Base-by-base conservation (phyloP, 2,329 filamentous ascomycete genomes). In the Sclerotinia spermophila region DNA sequence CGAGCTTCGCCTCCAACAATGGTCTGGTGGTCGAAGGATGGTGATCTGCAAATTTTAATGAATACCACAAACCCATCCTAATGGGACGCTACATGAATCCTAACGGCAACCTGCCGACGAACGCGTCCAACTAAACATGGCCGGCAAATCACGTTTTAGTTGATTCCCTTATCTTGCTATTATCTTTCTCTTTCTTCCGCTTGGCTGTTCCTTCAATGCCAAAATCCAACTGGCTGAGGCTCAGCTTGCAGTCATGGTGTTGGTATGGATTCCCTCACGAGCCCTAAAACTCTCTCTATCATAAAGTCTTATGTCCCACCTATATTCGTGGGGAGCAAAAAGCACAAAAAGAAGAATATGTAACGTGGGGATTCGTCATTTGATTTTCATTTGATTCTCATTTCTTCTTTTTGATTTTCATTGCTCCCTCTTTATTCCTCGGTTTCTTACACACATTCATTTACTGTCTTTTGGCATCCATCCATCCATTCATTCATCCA, bases 11-110 rank as follows among this genome's bases (percentile, higher is more conserved):
- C 42, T 68, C 44, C 27, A 38, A 30, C 33, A 40, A 42, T 51
- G 67, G 42, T 40, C 56, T n/a, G 33, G 33, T 51, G 67, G 42
- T 40, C 56, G 44, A 24, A 68, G 67, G 67, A 68, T 68, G 27
- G n/a, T 40, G 56, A 60, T 68, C 35, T 68, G 21, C 56, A 53
- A 68, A 68, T 68, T 35, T 61, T 53, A 62, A 62, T 56, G 55
- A 68, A 62, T 42, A 68, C 67, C 67, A 68, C 67, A 68, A 42
- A 42, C 15, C 42, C 45, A 59, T 62, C 67, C 67, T 68, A n/a
- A 53, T 60, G 66, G 42, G 42, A 68, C 66, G n/a, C 30, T 68
- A 53, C 40, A 60, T 40, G 27, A 35, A 68, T 68, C 56, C 67
- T 62, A 48, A n/a, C 40, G 40, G 66, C 55, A 60, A 42, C 51